Percentiles rank a stretch among this genome's conserved stretches.
Evolutionary conservation across 805 yeast genomes (phyloP).

Genomic region (Saccharomycopsis fermentans): DNA sequence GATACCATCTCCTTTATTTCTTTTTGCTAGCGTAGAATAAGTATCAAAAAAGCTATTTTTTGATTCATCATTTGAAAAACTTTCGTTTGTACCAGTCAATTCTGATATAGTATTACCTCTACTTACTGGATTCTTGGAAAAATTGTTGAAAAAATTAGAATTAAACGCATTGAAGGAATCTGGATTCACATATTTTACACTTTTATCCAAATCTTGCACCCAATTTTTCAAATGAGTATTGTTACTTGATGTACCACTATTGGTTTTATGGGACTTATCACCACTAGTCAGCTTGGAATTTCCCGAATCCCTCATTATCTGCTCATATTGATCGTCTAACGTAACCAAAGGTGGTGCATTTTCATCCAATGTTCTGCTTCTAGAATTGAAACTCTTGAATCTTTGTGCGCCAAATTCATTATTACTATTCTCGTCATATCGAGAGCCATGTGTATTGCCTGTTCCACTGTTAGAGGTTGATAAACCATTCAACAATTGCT

Average conservation of each 20-base stretch:
- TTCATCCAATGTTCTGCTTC: constrained; percentile 6
- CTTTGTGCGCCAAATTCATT: constrained; percentile 15
- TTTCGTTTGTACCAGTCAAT: background rate
- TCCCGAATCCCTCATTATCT: constrained; percentile 1
- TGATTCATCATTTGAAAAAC: background rate
- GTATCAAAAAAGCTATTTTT: background rate
- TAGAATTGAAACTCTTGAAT: constrained; percentile 9
- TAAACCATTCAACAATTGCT: constrained; percentile 12
- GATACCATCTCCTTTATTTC: background rate
- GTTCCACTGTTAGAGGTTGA: background rate
- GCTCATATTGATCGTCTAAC: constrained; percentile 4
- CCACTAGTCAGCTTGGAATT: background rate
- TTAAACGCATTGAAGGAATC: constrained; percentile 15
- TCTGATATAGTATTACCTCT: background rate
- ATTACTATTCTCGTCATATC: background rate
- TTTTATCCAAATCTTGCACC: background rate
- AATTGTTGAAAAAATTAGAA: constrained; percentile 6
- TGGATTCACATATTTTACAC: constrained; percentile 1
- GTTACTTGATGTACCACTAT: background rate
- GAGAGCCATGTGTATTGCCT: background rate
- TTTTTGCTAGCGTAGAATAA: background rate
- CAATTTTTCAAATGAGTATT: background rate
- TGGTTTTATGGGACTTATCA: background rate
- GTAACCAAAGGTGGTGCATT: constrained; percentile 16
- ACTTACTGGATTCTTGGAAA: constrained; percentile 8